Evolutionary conservation across 331 rosid genomes (phyloP).

Genomic region (Telfairia occidentalis): DNA sequence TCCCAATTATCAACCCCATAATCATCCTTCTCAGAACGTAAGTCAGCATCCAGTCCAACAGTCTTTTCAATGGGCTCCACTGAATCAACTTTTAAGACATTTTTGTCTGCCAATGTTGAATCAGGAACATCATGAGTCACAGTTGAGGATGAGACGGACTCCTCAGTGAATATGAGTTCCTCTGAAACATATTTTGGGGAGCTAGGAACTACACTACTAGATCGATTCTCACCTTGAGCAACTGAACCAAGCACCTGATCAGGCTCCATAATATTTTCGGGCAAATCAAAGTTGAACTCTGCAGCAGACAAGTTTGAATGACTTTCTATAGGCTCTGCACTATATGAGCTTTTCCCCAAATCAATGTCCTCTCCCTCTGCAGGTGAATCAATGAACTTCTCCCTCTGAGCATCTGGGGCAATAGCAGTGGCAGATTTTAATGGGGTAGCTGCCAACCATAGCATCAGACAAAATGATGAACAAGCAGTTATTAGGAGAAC

Average conservation of each 20-base stretch:
- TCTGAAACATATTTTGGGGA: slow-evolving; percentile 19
- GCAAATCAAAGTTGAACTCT: slow-evolving; percentile 29
- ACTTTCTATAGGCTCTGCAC: slow-evolving; percentile 32
- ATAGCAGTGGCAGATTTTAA: slow-evolving; percentile 71
- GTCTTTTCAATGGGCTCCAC: slow-evolving; percentile 37
- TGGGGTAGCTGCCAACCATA: slow-evolving; percentile 80
- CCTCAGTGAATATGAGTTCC: slow-evolving; percentile 29
- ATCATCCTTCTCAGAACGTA: slow-evolving; percentile 51
- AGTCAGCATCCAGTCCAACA: slow-evolving; percentile 40
- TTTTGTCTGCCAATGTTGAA: slow-evolving; percentile 16
- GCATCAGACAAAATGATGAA: slow-evolving; percentile 58
- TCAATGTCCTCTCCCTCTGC: slow-evolving; percentile 23
- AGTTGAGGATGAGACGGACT: slow-evolving; percentile 28
- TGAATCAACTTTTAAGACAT: slow-evolving; percentile 24
- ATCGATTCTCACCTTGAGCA: slow-evolving; percentile 27
- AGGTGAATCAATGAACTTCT: no score
- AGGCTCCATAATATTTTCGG: slow-evolving; percentile 45
- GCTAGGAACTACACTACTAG: slow-evolving; percentile 25
- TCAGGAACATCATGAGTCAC: slow-evolving; percentile 34
- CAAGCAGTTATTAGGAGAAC: slow-evolving; percentile 44
- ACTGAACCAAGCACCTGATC: slow-evolving; percentile 30
- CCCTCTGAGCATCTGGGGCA: slow-evolving; percentile 37
- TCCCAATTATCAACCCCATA: slow-evolving; percentile 75
- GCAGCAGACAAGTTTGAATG: slow-evolving; percentile 31
- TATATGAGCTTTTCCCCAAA: slow-evolving; percentile 30